phyloP scores from a whole-genome alignment of 345 rosid species.

The Syzygium aqueum region DNA sequence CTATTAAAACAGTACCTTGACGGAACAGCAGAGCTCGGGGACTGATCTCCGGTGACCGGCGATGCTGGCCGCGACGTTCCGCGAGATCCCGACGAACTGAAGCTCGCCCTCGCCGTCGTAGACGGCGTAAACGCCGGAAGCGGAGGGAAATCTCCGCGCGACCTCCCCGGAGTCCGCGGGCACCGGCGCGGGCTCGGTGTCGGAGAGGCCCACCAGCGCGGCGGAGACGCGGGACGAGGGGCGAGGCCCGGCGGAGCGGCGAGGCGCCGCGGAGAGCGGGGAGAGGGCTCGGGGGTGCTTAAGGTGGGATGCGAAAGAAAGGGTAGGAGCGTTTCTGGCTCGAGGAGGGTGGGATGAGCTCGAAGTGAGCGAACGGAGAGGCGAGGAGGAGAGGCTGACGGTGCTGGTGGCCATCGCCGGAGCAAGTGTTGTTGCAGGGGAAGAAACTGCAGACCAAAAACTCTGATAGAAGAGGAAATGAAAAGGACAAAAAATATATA shows the following conservation, averaged over 20 bases:
- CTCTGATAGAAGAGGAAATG: neutral
- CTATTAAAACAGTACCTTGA: slow-evolving; percentile 36
- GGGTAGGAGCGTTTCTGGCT: neutral
- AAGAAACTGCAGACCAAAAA: neutral
- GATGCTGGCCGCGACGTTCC: slow-evolving; percentile 71
- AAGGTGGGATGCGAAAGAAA: neutral
- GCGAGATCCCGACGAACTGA: slow-evolving; percentile 79
- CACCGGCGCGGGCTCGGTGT: slow-evolving; percentile 20
- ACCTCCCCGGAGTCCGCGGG: slow-evolving; percentile 29
- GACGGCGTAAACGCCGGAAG: slow-evolving; percentile 74
- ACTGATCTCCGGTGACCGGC: slow-evolving; percentile 51
- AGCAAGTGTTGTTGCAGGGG: neutral
- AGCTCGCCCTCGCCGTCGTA: slow-evolving; percentile 51
- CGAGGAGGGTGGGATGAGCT: slow-evolving; percentile 3
- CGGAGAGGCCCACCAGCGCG: slow-evolving; percentile 37
- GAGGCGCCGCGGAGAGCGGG: neutral
- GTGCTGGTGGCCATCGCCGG: slow-evolving; percentile 12
- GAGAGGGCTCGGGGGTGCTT: neutral
- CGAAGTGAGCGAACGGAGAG: slow-evolving; percentile 26
- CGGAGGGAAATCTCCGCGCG: slow-evolving; percentile 30
- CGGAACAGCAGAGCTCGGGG: slow-evolving; percentile 64
- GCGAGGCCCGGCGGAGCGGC: slow-evolving; percentile 17
- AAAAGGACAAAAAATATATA: neutral
- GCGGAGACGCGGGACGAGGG: slow-evolving; percentile 16
- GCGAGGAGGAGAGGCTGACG: slow-evolving; percentile 17